A percentile compares a stretch with the other conserved stretches of the same genome.
Conservation (phyloP, 805 yeast species). For the Metschnikowia matae region DNA sequence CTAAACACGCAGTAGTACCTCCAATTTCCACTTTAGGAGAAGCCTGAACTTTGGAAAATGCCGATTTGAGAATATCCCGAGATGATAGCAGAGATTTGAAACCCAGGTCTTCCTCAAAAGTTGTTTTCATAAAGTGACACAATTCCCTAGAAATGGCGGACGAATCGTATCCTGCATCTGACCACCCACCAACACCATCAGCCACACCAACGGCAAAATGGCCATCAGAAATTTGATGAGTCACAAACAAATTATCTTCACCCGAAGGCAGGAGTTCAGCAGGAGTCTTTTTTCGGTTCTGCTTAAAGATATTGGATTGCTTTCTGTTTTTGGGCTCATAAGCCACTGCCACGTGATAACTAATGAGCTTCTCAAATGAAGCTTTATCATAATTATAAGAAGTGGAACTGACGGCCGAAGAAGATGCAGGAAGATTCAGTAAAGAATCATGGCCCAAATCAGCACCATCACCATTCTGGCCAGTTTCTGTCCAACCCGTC, state of each 20-base stretch:
- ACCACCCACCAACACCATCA: conserved; percentile 99
- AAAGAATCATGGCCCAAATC: conserved; percentile 1
- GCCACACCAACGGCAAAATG: conserved; percentile 71
- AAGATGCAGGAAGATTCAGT: conserved; percentile 10
- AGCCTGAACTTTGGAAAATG: conserved; percentile 51
- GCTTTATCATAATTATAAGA: conserved; percentile 20
- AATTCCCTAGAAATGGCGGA: conserved; percentile 81
- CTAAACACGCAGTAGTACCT: conserved; percentile 90
- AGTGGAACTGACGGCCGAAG: conserved; percentile 14
- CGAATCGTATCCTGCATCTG: conserved; percentile 85
- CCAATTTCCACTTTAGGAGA: conserved; percentile 76
- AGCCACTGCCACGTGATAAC: conserved; percentile 61
- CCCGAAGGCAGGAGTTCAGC: conserved; percentile 59
- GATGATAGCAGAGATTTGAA: conserved; percentile 29
- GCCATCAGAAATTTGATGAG: conserved; percentile 34
- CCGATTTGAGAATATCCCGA: conserved; percentile 45
- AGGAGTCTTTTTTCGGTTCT: conserved; percentile 25
- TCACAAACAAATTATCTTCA: conserved; percentile 68
- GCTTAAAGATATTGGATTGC: conserved; percentile 44
- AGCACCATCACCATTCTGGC: conserved; percentile 8
- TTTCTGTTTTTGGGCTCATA: conserved; percentile 69
- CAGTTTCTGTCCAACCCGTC: conserved; percentile 16
- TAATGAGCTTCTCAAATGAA: conserved; percentile 22
- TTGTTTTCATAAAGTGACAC: conserved; percentile 50
- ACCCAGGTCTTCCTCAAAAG: conserved; percentile 23